phyloP scores from a whole-genome alignment of 2,329 filamentous ascomycete species.

The Juglanconis sp. region DNA sequence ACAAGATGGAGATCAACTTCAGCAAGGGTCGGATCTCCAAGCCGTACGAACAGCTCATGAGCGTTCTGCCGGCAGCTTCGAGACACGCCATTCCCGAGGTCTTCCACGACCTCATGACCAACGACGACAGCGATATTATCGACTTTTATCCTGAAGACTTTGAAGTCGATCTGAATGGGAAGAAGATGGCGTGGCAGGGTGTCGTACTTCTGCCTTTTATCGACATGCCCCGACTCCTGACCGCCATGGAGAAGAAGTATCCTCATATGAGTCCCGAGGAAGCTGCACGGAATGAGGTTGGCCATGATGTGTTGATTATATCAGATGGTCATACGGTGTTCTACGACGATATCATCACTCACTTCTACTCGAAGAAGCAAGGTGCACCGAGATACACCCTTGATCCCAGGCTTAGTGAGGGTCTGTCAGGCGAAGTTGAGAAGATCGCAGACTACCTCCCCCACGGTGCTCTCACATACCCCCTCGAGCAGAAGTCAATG shows the following conservation, averaged over 20 bases:
- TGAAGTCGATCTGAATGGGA: slow-evolving; percentile 88
- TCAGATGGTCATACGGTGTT: slow-evolving; percentile 76
- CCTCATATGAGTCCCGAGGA: slow-evolving; percentile 76
- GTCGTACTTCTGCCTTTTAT: slow-evolving; percentile 94
- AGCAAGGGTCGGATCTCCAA: slow-evolving; percentile 80
- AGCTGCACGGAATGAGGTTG: slow-evolving; percentile 70
- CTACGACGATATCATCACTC: slow-evolving; percentile 78
- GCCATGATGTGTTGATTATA: slow-evolving; percentile 78
- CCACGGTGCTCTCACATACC: slow-evolving; percentile 75
- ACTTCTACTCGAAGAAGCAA: slow-evolving; percentile 91
- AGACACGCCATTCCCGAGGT: slow-evolving; percentile 84
- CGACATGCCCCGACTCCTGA: slow-evolving; percentile 80
- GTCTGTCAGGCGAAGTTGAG: slow-evolving; percentile 74
- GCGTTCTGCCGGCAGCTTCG: slow-evolving; percentile 88
- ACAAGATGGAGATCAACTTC: slow-evolving; percentile 75
- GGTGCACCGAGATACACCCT: slow-evolving; percentile 65
- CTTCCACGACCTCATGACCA: slow-evolving; percentile 88
- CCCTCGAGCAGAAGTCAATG: slow-evolving; percentile 68
- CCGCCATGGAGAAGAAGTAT: slow-evolving; percentile 80
- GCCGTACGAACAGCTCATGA: slow-evolving; percentile 98
- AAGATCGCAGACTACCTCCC: slow-evolving; percentile 84
- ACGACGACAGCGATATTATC: slow-evolving; percentile 84
- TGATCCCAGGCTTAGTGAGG: slow-evolving; percentile 71
- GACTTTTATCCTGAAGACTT: slow-evolving; percentile 98
- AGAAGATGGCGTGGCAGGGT: slow-evolving; percentile 98